Percentiles rank a stretch among this genome's conserved stretches.
phyloP scores from a whole-genome alignment of 83 land plant species.

The Thuja plicata region DNA sequence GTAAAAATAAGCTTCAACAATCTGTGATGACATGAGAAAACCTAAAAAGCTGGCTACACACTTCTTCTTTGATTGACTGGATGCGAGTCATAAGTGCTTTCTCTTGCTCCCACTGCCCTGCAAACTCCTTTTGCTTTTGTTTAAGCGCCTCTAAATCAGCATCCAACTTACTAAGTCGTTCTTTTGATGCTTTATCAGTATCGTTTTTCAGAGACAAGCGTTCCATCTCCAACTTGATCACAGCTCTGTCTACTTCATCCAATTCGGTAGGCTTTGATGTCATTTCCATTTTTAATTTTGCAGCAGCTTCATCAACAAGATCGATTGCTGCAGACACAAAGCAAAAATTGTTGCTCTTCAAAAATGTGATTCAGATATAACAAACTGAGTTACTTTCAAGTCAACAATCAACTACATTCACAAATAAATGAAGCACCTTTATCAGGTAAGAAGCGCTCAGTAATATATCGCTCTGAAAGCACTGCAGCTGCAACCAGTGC shows the following conservation, averaged over 20 bases:
- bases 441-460: constrained; percentile 82
- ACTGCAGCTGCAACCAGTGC: constrained; percentile 84
- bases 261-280: constrained; percentile 89
- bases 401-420: not conserved
- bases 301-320: constrained; percentile 94
- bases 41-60: constrained; percentile 9
- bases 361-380: not conserved
- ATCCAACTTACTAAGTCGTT: constrained; percentile 71
- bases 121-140: constrained; percentile 71
- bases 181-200: constrained; percentile 86
- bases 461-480: constrained; percentile 73
- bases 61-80: constrained; percentile 90
- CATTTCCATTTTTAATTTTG: constrained; percentile 95
- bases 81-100: constrained; percentile 75
- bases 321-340: constrained; percentile 61
- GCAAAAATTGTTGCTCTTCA: not conserved
- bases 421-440: constrained; percentile 49
- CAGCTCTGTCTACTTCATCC: constrained; percentile 87
- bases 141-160: constrained; percentile 65
- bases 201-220: constrained; percentile 83
- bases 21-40: not conserved
- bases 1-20: not conserved
- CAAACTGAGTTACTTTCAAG: not conserved
- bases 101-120: constrained; percentile 79
- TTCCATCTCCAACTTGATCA: constrained; percentile 92